Conservation (phyloP, 805 yeast genomes). For the Kuraishia molischiana region DNA sequence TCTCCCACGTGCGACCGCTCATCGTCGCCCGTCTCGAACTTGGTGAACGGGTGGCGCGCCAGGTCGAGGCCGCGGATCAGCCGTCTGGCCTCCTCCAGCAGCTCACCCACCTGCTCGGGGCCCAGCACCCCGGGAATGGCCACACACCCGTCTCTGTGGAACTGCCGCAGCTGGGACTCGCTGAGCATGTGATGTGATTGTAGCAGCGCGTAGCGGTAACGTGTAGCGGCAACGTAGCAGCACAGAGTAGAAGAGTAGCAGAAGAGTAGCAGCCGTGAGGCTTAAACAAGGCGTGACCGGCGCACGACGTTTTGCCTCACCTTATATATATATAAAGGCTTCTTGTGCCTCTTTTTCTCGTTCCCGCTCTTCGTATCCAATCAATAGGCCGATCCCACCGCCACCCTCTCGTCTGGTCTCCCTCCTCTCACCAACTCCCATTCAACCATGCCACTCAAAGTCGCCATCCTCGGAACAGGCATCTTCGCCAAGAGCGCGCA, state of each 20-base stretch:
- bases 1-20: constrained; percentile 59
- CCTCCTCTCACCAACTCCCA: neutral
- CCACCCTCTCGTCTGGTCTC: neutral
- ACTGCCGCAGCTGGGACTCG: constrained; percentile 36
- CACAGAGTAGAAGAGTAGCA: no score
- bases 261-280: no score
- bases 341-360: neutral
- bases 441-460: constrained; percentile 33
- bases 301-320: no score
- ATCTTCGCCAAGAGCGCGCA: constrained; percentile 84
- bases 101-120: constrained; percentile 24
- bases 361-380: no score
- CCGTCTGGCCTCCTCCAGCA: constrained; percentile 32
- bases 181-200: constrained; percentile 21
- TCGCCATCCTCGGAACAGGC: constrained; percentile 73
- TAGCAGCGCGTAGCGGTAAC: neutral
- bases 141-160: constrained; percentile 49
- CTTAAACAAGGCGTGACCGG: no score
- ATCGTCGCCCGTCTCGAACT: constrained; percentile 47
- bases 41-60: constrained; percentile 54
- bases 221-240: no score
- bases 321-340: no score
- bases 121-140: constrained; percentile 47
- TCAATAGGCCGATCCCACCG: no score
- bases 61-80: constrained; percentile 42